These are phyloP conservation scores for Coniella lustricola DNA, from an alignment of 2,329 filamentous ascomycete genomes.

Conservation along the genomic window DNA sequence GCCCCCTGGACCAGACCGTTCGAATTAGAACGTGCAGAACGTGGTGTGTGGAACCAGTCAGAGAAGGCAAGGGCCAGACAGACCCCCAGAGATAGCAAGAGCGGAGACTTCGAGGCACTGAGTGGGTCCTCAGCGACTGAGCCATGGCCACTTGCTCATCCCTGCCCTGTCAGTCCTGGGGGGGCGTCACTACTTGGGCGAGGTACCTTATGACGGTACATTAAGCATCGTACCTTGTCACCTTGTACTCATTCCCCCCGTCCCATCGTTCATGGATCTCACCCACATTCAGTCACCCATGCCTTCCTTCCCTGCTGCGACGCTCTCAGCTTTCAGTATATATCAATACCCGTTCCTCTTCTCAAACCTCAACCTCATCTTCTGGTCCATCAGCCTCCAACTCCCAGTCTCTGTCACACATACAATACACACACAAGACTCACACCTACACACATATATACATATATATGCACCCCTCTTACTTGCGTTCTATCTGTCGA, in stretches of 20 bases:
- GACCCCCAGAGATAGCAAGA: slow-evolving; percentile 29
- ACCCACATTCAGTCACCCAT: slow-evolving; percentile 20
- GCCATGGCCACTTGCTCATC: slow-evolving; percentile 17
- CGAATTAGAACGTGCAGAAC: slow-evolving; percentile 26
- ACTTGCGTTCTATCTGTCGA: background rate
- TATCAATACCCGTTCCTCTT: slow-evolving; percentile 21
- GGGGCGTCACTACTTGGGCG: too few relatives aligned
- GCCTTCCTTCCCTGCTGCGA: slow-evolving; percentile 17
- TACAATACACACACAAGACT: too few relatives aligned
- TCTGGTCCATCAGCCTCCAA: slow-evolving; percentile 17
- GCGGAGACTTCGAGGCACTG: too few relatives aligned
- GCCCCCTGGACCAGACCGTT: slow-evolving; percentile 18
- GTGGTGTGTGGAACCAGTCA: slow-evolving; percentile 18
- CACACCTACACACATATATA: slow-evolving; percentile 24
- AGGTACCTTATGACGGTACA: too few relatives aligned
- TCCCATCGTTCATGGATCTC: too few relatives aligned
- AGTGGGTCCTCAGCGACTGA: too few relatives aligned
- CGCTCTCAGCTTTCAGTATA: slow-evolving; percentile 21
- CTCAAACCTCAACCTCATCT: slow-evolving; percentile 22
- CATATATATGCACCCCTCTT: background rate
- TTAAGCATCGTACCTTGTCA: too few relatives aligned
- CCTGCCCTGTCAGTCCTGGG: too few relatives aligned
- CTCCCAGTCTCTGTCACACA: slow-evolving; percentile 19
- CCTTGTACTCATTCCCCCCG: too few relatives aligned
- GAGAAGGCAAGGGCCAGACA: slow-evolving; percentile 15